A percentile compares a stretch with the other conserved stretches of the same genome.
Evolutionary conservation across 768 basidiomycete genomes (phyloP).

Genomic region (Lactifluus pinguis): DNA sequence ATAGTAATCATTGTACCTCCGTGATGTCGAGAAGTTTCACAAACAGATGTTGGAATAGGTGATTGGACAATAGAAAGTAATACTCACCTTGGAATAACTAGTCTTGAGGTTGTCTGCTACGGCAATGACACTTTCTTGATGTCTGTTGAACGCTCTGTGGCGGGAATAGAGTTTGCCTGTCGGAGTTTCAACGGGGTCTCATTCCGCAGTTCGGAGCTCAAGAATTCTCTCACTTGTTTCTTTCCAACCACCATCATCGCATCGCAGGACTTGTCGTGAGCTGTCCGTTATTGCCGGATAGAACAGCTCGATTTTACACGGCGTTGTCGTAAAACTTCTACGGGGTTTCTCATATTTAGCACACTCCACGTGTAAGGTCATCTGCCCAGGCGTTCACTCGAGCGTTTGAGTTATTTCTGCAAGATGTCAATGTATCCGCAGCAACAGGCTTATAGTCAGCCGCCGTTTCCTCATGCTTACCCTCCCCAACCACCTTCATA

Average conservation of each 20-base stretch:
- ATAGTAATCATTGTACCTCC: background rate
- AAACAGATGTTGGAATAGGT: background rate
- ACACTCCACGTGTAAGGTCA: slow-evolving; percentile 12
- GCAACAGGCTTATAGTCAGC: slow-evolving; percentile 46
- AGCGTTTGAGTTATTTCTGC: slow-evolving; percentile 15
- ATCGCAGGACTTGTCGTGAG: slow-evolving; percentile 17
- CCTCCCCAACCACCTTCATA: slow-evolving; percentile 38
- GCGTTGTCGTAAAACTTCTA: slow-evolving; percentile 13
- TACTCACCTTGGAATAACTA: slow-evolving; percentile 26
- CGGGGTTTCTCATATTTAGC: slow-evolving; percentile 2
- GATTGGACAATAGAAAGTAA: slow-evolving; percentile 3
- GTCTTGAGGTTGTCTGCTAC: slow-evolving; percentile 27
- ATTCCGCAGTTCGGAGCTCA: background rate
- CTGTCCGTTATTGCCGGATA: slow-evolving; percentile 14
- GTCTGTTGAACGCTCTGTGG: slow-evolving; percentile 11
- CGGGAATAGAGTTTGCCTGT: slow-evolving; percentile 19
- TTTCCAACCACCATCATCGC: slow-evolving; percentile 21
- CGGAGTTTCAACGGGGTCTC: slow-evolving; percentile 16
- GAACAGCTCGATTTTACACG: slow-evolving; percentile 12
- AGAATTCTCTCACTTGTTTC: slow-evolving; percentile 2
- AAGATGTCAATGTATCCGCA: slow-evolving; percentile 53
- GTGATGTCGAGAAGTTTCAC: background rate
- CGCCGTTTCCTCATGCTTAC: slow-evolving; percentile 22
- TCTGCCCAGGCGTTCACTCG: slow-evolving; percentile 12
- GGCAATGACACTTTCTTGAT: slow-evolving; percentile 18